Percentiles rank a stretch among this genome's conserved stretches.
Conservation (phyloP, 2,329 filamentous ascomycete species). For the Uncinocarpus reesii region DNA sequence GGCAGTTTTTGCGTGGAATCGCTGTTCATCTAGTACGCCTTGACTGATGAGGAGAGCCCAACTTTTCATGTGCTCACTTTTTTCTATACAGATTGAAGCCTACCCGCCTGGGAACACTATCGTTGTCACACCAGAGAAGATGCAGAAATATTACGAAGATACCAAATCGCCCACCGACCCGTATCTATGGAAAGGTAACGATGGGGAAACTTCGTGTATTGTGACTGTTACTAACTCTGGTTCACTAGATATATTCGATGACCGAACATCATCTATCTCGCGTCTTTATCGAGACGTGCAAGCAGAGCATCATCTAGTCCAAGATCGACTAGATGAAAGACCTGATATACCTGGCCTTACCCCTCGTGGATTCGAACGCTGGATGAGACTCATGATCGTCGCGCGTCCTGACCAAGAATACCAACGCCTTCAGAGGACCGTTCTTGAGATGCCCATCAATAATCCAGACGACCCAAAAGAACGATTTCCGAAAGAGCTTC, state of each 20-base stretch:
- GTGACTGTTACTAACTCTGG: constrained; percentile 5
- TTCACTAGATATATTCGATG: constrained; percentile 45
- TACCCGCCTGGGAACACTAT: constrained; percentile 57
- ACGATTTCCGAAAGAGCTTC: constrained; percentile 67
- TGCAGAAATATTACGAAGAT: constrained; percentile 61
- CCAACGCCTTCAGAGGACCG: constrained; percentile 56
- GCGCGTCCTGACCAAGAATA: constrained; percentile 69
- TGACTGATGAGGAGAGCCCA: too few relatives aligned
- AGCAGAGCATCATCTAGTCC: constrained; percentile 56
- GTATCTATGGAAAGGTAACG: constrained; percentile 56
- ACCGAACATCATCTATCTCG: constrained; percentile 44
- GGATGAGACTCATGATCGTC: constrained; percentile 62
- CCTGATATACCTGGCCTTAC: constrained; percentile 57
- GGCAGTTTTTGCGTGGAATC: constrained; percentile 61
- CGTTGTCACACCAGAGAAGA: constrained; percentile 65
- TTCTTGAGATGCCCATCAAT: constrained; percentile 60
- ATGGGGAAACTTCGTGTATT: background rate
- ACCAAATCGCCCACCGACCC: constrained; percentile 55
- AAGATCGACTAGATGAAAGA: constrained; percentile 41
- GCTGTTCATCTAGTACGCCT: constrained; percentile 66
- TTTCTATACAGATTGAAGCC: constrained; percentile 53
- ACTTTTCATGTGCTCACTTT: background rate
- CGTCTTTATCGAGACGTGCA: constrained; percentile 47
- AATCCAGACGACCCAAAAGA: constrained; percentile 57
- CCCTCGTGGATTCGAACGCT: constrained; percentile 56